phyloP scores from a whole-genome alignment of 345 rosid genomes.

The Citrus sp. region DNA sequence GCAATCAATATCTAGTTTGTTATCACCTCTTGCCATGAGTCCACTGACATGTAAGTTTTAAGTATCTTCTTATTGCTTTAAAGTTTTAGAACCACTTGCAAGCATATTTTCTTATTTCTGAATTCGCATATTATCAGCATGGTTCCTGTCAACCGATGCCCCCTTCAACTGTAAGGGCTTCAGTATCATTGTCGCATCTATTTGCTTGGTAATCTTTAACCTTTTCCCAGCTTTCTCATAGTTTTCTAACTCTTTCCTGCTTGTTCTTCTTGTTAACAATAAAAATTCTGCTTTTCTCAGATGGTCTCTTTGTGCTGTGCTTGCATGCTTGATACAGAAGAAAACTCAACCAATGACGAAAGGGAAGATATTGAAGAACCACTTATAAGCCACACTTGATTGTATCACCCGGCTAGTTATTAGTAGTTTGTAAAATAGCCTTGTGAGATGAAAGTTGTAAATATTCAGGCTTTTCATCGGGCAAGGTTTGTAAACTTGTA shows the following conservation, averaged over 20 bases:
- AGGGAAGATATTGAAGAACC: constrained; percentile 37
- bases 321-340: constrained; percentile 29
- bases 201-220: constrained; percentile 40
- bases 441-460: not conserved
- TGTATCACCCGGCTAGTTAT: too few species aligned
- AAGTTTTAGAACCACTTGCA: not conserved
- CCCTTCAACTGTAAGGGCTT: constrained; percentile 60
- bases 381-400: constrained; percentile 3
- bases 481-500: not conserved
- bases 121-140: constrained; percentile 27
- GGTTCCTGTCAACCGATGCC: constrained; percentile 41
- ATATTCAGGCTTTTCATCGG: not conserved
- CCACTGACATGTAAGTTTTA: constrained; percentile 47
- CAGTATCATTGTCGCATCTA: constrained; percentile 41
- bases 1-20: constrained; percentile 38
- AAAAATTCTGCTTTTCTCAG: constrained; percentile 18
- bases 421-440: not conserved
- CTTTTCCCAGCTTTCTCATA: not conserved
- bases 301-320: constrained; percentile 35
- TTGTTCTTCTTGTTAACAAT: not conserved
- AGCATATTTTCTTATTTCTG: not conserved
- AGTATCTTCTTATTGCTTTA: not conserved
- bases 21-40: constrained; percentile 52
- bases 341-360: not conserved
- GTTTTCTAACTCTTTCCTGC: not conserved